Conservation (phyloP, 106 monocot species). For the Chionographis japonica region DNA sequence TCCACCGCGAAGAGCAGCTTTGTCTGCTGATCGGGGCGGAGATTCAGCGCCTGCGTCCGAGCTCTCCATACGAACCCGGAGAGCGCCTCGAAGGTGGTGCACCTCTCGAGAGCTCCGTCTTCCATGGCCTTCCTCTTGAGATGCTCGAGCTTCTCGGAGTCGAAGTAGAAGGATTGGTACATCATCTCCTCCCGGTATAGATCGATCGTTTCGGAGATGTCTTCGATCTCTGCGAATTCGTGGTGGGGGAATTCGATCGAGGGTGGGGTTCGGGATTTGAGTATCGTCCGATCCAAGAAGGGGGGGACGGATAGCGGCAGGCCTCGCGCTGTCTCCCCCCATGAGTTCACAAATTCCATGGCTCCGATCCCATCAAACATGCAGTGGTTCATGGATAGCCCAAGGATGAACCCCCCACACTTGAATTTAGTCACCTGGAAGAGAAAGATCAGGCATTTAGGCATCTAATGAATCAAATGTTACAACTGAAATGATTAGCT, state of each 20-base stretch:
- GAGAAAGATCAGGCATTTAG: neutral
- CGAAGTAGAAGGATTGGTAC: constrained; percentile 64
- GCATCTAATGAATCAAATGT: too few species aligned
- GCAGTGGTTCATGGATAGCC: constrained; percentile 86
- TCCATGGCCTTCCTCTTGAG: constrained; percentile 31
- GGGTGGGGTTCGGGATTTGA: constrained; percentile 47
- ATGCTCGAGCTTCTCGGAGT: constrained; percentile 28
- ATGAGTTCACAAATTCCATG: constrained; percentile 86
- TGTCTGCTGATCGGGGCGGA: constrained; percentile 46
- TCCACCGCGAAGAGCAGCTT: constrained; percentile 86
- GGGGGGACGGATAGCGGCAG: constrained; percentile 51
- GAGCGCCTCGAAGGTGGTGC: constrained; percentile 71
- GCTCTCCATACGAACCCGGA: constrained; percentile 68
- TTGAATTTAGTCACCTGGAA: constrained; percentile 73
- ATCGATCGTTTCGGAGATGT: constrained; percentile 37
- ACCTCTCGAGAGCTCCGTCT: constrained; percentile 21
- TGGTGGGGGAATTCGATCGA: constrained; percentile 38
- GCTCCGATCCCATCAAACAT: constrained; percentile 83
- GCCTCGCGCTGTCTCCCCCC: constrained; percentile 65
- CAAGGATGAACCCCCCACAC: constrained; percentile 75
- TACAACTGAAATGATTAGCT: too few species aligned
- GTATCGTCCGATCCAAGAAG: constrained; percentile 53
- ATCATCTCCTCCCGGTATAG: constrained; percentile 48
- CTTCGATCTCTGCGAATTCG: constrained; percentile 60
- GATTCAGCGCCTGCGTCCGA: constrained; percentile 40